These are phyloP conservation scores for Acer yangbiense DNA, from an alignment of 345 rosid genomes.

Conservation along the genomic window DNA sequence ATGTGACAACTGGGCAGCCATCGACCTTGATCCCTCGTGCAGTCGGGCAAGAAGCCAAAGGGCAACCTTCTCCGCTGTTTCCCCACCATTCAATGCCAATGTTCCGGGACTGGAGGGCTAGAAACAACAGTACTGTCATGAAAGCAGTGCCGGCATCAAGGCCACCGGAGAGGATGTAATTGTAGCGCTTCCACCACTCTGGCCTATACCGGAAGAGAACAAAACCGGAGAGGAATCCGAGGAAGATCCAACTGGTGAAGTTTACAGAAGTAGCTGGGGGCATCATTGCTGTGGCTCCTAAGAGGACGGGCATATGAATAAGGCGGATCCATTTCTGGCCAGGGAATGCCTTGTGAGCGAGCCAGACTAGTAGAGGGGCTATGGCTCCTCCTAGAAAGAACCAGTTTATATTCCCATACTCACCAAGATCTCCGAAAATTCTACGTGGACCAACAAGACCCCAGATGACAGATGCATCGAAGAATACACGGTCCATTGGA, in stretches of 20 bases:
- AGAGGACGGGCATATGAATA: constrained; percentile 67
- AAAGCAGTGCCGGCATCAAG: constrained; percentile 84
- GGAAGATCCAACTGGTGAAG: constrained; percentile 66
- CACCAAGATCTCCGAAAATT: constrained; percentile 73
- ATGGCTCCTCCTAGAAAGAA: constrained; percentile 69
- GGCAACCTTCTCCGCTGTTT: constrained; percentile 54
- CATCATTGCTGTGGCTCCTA: constrained; percentile 72
- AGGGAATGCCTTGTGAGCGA: constrained; percentile 68
- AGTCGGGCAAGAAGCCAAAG: constrained; percentile 70
- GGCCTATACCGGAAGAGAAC: constrained; percentile 50
- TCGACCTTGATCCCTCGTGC: constrained; percentile 49
- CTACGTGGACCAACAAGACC: constrained; percentile 84
- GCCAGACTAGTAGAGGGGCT: constrained; percentile 66
- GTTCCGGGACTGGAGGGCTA: constrained; percentile 44
- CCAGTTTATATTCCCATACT: constrained; percentile 64
- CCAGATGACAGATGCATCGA: constrained; percentile 82
- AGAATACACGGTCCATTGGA: constrained; percentile 68
- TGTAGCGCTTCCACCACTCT: constrained; percentile 64
- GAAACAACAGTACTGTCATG: constrained; percentile 56
- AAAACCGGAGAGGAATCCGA: constrained; percentile 59
- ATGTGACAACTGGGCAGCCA: constrained; percentile 61
- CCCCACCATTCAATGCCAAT: constrained; percentile 77
- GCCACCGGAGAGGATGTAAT: constrained; percentile 70
- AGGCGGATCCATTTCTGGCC: constrained; percentile 50
- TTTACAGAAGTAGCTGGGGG: constrained; percentile 78